phyloP scores from a whole-genome alignment of 768 basidiomycete species.

The Grammothele lineata region DNA sequence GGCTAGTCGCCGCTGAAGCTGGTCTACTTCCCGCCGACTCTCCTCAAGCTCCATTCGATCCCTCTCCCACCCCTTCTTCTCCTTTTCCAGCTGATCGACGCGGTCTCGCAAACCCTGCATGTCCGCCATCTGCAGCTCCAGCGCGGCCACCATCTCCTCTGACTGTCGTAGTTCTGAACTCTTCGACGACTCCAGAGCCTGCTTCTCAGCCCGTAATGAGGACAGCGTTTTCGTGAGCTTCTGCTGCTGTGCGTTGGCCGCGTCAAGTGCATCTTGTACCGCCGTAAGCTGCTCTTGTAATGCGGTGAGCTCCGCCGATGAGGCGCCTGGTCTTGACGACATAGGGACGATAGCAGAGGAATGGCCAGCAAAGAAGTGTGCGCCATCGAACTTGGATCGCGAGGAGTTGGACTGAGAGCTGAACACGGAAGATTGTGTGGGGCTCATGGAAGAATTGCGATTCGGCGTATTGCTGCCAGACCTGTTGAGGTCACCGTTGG shows the following conservation, averaged over 20 bases:
- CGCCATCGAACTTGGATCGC: conserved; percentile 69
- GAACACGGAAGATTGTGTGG: conserved; percentile 39
- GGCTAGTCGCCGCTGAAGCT: conserved; percentile 39
- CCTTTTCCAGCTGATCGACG: conserved; percentile 37
- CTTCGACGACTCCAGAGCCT: conserved; percentile 60
- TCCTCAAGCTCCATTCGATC: conserved; percentile 42
- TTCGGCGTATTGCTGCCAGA: conserved; percentile 53
- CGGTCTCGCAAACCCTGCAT: conserved; percentile 42
- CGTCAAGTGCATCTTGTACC: conserved; percentile 52
- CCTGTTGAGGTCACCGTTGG: conserved; percentile 36
- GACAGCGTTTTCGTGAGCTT: conserved; percentile 61
- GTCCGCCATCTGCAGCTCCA: conserved; percentile 52
- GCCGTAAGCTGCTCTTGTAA: conserved; percentile 66
- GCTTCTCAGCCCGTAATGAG: conserved; percentile 61
- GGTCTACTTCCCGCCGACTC: conserved; percentile 28
- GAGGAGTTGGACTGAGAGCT: conserved; percentile 41
- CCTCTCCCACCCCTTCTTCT: conserved; percentile 47
- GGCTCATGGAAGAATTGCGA: conserved; percentile 48
- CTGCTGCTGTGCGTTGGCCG: conserved; percentile 56
- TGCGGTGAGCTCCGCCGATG: conserved; percentile 42
- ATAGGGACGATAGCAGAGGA: conserved; percentile 59
- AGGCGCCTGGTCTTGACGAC: conserved; percentile 32
- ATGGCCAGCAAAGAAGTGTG: conserved; percentile 83
- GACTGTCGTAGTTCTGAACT: conserved; percentile 62
- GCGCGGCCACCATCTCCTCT: conserved; percentile 55